phyloP scores from a whole-genome alignment of 2,329 filamentous ascomycete genomes.

The Periconia sp. region DNA sequence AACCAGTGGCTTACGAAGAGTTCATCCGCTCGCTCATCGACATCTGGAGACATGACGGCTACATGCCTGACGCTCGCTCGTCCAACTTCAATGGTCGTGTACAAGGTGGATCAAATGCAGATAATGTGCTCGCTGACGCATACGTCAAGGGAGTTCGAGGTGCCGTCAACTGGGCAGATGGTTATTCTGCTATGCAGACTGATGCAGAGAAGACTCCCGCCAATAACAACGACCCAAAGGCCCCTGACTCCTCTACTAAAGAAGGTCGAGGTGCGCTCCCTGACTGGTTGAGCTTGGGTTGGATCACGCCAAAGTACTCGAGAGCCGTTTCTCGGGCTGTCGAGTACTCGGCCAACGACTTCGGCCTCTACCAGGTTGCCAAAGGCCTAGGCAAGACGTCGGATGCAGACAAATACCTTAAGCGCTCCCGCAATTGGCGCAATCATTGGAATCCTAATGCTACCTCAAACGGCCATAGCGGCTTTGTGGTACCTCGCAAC shows the following conservation, averaged over 20 bases:
- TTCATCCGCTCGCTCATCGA: conserved; percentile 72
- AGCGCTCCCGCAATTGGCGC: conserved; percentile 70
- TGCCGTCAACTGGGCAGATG: conserved; percentile 64
- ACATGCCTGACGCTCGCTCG: conserved; percentile 69
- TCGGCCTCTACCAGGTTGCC: conserved; percentile 70
- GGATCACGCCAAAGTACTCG: conserved; percentile 67
- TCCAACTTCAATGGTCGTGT: conserved; percentile 73
- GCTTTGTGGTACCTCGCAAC: conserved; percentile 70
- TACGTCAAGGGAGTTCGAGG: conserved; percentile 72
- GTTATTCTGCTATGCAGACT: conserved; percentile 64
- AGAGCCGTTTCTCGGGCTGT: conserved; percentile 69
- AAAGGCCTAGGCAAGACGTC: conserved; percentile 58
- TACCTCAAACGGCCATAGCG: conserved; percentile 64
- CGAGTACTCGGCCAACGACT: conserved; percentile 74
- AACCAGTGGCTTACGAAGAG: conserved; percentile 68
- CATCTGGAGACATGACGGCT: conserved; percentile 69
- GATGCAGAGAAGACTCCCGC: conserved; percentile 69
- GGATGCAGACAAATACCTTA: conserved; percentile 65
- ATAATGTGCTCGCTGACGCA: conserved; percentile 75
- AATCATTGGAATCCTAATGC: conserved; percentile 72
- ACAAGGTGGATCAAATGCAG: conserved; percentile 73
- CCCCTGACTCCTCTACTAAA: conserved; percentile 66
- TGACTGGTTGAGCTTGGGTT: conserved; percentile 70
- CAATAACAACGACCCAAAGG: conserved; percentile 63
- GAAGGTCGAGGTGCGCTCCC: conserved; percentile 72